Base-by-base conservation (phyloP, 176 grass and related monocot genomes). In the Raddia guianensis region DNA sequence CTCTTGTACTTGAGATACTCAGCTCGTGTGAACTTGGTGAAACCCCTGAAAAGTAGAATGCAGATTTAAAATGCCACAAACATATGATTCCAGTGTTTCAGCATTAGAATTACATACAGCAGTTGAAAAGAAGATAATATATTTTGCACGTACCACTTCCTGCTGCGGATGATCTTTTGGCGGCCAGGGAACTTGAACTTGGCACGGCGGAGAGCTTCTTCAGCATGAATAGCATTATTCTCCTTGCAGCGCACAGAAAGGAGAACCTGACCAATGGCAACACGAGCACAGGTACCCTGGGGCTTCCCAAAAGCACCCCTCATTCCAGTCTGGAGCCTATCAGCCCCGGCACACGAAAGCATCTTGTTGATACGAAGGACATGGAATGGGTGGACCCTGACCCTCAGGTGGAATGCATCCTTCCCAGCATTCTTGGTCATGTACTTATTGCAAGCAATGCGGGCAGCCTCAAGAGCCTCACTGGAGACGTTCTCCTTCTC, bases 361-460 rank as follows among this genome's bases (percentile, higher is more conserved):
- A 83, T 88, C 80, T 88, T 88, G 86, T 88, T 83, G 86, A 88
- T 88, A 13, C 74, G 73, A 50, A 84, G 80, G 37, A 88, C 81
- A 78, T 88, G 86, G 80, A 84, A 88, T 2, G 86, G 80, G 14
- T 88, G 86, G 19, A 79, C 86, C 44, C 86, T 71, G 57, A 88
- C 80, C 62, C 72, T 77, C 37, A 84, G 73, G 80, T 88, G 86
- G 72, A 88, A 88, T 43, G 86, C 64, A 49, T 88, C 79, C 79
- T 88, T 88, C 3, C 86, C 86, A 12, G 87, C 68, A 51, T 58
- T 60, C 37, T 79, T 89, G 40, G 82, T 85, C 87, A 89, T 89
- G 75, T 85, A 89, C 74, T 89, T 85, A 68, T 89, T 89, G 87
- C 80, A 89, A 44, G 87, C 80, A 56, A 89, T 89, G 15, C 74